Evolutionary conservation across 1,139 yeast genomes (phyloP), one percentile per base, ranked within the genome.

Genomic region (Hansenula sp.): DNA sequence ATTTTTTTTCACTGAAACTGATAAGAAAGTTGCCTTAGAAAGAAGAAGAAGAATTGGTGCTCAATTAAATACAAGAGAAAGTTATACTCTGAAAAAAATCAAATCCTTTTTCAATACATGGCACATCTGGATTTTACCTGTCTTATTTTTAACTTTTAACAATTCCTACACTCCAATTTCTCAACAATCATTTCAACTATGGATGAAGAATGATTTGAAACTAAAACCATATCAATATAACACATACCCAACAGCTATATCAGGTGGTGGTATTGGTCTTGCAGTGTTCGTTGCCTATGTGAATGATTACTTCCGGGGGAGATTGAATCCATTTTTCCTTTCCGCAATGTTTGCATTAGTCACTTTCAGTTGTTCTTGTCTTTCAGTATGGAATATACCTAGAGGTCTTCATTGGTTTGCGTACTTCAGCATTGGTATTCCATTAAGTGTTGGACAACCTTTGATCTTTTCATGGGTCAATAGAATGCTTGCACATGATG

Each of bases 381-480:
- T 78, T 33, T 61, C 78, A 1, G 59, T 56, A 8, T 78, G 82
- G 83, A 46, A 74, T 37, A 68, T 78, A 24, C 76, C 78, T 1
- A 54, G 53, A 8, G 76, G 76, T 1, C 63, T 72, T 34, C 80
- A 78, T 44, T 76, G 78, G 76, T 60, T 71, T 34, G 59, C 71
- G 3, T 78, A 76, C 56, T 76, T 70, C 49, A 54, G 77, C 21
- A 54, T 74, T 13, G 80, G 79, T 8, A 61, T 70, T 24, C 79
- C 83, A 1, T 63, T 77, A 0, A 49, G 71, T 1, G 65, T 68
- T 66, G 67, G 74, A n/a, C 68, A 68, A 53, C 72, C 76, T 33
- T 52, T 74, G 52, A 74, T 78, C 13, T 77, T 73, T 46, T 63
- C 80, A 2, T 79, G 83, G 84, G 68, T 77, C 15, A 79, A 79